Evolutionary conservation across 1,284 basidiomycete genomes (phyloP), one percentile per base, ranked within the genome.

Genomic region (Sparassis latifolia): DNA sequence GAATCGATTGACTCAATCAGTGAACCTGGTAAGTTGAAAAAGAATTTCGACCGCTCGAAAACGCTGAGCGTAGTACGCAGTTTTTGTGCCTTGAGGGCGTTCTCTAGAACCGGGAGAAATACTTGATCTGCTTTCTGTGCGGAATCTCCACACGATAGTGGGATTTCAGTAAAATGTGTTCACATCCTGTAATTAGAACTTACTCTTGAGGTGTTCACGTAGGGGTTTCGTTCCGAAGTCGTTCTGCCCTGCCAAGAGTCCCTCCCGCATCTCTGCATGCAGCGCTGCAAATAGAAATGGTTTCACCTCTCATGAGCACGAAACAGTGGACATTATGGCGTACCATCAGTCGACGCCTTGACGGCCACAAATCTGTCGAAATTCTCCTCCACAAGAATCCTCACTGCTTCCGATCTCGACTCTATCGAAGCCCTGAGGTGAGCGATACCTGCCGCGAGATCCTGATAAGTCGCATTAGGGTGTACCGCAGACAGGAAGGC

Each of bases 291-390:
- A 0, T 28, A 2, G 9, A 4, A 29, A 50, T 20, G 41, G 10
- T 33, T 39, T 47, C 5, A 5, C 20, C 20, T 20, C 20, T 20
- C 20, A 20, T 20, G 20, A 20, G 20, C 20, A 20, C 20, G 20
- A 20, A 20, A 20, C 20, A 20, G 20, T 20, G 20, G 20, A 20
- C 20, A 20, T 20, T 20, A 20, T 20, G 20, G 20, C 78, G 56
- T 64, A 92, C 94, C 91, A 70, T 97, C 96, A 7, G 91, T 96
- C 9, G 91, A 92, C 10, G 92, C 92, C 64, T 99, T 99, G 54
- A 99, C 96, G 3, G 92, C 90, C 9, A 99, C 96, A 63, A 99
- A 99, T 29, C 93, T 79, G 71, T 99, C 95, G 72, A 99, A 98
- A 69, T 98, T 97, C 62, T 97, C 92, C 68, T 98, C 93, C 28